phyloP scores from a whole-genome alignment of 257 asterid species.

The Penstemon barbatus region DNA sequence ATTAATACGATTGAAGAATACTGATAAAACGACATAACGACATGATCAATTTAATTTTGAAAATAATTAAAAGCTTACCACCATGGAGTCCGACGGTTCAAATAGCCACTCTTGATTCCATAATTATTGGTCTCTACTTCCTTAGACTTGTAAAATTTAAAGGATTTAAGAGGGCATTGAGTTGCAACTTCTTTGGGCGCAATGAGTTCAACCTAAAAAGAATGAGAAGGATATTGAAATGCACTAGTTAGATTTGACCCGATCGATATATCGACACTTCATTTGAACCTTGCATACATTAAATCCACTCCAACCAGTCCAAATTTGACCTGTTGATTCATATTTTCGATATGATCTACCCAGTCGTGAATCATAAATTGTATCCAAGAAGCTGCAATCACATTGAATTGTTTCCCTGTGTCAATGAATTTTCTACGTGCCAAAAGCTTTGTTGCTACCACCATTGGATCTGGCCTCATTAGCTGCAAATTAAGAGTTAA shows the following conservation, averaged over 20 bases:
- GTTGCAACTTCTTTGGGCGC: constrained; percentile 54
- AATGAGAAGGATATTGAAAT: no score
- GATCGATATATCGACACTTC: no score
- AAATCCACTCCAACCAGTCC: no score
- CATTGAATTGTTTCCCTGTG: constrained; percentile 62
- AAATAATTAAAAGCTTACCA: constrained; percentile 43
- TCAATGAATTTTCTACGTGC: constrained; percentile 46
- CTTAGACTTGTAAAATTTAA: constrained; percentile 51
- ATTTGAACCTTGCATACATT: no score
- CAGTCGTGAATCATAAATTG: constrained; percentile 81
- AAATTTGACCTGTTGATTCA: constrained; percentile 42
- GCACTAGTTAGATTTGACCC: no score
- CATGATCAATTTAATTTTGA: no score
- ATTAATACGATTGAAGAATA: no score
- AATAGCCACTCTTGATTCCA: constrained; percentile 47
- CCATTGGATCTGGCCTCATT: constrained; percentile 56
- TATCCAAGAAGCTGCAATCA: constrained; percentile 72
- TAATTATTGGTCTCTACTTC: constrained; percentile 32
- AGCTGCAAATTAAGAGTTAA: constrained; percentile 41
- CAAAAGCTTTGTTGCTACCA: constrained; percentile 60
- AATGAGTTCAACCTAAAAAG: constrained; percentile 40
- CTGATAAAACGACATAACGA: no score
- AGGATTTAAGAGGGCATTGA: constrained; percentile 60
- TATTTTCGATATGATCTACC: constrained; percentile 61
- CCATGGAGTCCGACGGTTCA: constrained; percentile 66